Conservation (phyloP, 2,329 filamentous ascomycete genomes). For the Fusarium sp. region DNA sequence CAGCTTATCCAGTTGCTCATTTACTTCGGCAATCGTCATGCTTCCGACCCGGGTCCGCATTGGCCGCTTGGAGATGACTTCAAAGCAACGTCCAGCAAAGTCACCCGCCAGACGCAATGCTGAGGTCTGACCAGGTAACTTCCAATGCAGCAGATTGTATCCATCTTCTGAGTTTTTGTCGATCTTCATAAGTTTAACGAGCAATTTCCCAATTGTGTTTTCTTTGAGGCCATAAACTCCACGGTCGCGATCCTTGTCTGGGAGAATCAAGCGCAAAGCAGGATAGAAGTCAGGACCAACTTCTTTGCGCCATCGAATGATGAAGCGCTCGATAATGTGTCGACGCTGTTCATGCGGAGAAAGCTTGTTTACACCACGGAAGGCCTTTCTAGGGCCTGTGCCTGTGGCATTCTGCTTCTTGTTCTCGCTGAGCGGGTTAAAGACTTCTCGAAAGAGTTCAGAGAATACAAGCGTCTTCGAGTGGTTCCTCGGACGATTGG, state of each 20-base stretch:
- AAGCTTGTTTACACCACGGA: constrained; percentile 68
- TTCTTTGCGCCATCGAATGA: constrained; percentile 86
- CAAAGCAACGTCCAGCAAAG: constrained; percentile 89
- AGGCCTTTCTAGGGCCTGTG: constrained; percentile 68
- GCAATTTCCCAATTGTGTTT: constrained; percentile 86
- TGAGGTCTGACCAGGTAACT: constrained; percentile 78
- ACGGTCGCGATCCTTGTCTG: constrained; percentile 91
- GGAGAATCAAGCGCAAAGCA: constrained; percentile 89
- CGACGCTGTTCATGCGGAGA: constrained; percentile 83
- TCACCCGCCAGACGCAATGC: constrained; percentile 82
- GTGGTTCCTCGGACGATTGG: constrained; percentile 84
- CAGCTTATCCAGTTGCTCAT: constrained; percentile 83
- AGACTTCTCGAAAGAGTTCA: constrained; percentile 80
- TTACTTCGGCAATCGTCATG: constrained; percentile 91
- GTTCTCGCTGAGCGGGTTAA: constrained; percentile 83
- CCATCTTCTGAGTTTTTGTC: constrained; percentile 91
- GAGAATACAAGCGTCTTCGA: constrained; percentile 85
- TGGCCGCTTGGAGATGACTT: constrained; percentile 86
- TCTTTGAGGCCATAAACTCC: constrained; percentile 96
- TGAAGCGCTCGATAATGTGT: constrained; percentile 87
- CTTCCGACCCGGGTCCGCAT: constrained; percentile 79
- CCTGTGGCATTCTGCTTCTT: constrained; percentile 79
- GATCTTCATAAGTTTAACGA: constrained; percentile 95
- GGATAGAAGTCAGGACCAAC: constrained; percentile 95
- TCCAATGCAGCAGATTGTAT: constrained; percentile 90